Evolutionary conservation across 495 filamentous ascomycete species (phyloP).

Genomic region (Hyaloscypha hepaticicola): DNA sequence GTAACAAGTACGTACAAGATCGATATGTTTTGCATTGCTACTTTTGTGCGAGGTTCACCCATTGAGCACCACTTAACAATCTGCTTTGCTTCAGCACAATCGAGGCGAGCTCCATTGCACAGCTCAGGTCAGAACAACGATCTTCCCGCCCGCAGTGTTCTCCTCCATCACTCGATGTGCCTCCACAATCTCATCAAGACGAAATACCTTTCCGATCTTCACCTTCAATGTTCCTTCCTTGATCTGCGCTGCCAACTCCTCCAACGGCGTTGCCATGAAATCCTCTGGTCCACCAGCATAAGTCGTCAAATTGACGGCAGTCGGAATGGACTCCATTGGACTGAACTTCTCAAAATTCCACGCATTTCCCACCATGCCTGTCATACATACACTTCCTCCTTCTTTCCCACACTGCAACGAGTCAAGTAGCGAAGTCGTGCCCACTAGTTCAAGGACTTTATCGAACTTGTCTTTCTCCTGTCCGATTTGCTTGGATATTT

Average conservation of each 20-base stretch:
- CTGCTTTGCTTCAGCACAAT: too few relatives aligned
- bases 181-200: constrained; percentile 47
- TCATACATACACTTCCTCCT: constrained; percentile 49
- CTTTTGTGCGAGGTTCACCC: too few relatives aligned
- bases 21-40: too few relatives aligned
- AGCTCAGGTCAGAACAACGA: constrained; percentile 31
- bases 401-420: constrained; percentile 40
- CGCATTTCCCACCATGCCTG: constrained; percentile 50
- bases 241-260: constrained; percentile 43
- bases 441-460: constrained; percentile 42
- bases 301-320: constrained; percentile 42
- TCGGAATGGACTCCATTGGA: constrained; percentile 48
- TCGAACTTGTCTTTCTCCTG: constrained; percentile 38
- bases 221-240: constrained; percentile 42
- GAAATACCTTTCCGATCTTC: constrained; percentile 35
- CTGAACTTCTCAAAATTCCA: constrained; percentile 46
- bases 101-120: too few relatives aligned
- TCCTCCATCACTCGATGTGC: constrained; percentile 38
- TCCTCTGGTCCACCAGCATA: constrained; percentile 45
- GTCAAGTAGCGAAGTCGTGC: constrained; percentile 39
- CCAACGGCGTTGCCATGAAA: constrained; percentile 48
- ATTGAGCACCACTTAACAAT: too few relatives aligned
- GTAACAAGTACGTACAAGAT: too few relatives aligned
- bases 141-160: constrained; percentile 40
- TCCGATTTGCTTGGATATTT: constrained; percentile 30